Percentiles rank a stretch among this genome's conserved stretches.
These are phyloP conservation scores for Globisporangium spiculum DNA, from an alignment of 352 stramenopile genomes.

Conservation along the genomic window DNA sequence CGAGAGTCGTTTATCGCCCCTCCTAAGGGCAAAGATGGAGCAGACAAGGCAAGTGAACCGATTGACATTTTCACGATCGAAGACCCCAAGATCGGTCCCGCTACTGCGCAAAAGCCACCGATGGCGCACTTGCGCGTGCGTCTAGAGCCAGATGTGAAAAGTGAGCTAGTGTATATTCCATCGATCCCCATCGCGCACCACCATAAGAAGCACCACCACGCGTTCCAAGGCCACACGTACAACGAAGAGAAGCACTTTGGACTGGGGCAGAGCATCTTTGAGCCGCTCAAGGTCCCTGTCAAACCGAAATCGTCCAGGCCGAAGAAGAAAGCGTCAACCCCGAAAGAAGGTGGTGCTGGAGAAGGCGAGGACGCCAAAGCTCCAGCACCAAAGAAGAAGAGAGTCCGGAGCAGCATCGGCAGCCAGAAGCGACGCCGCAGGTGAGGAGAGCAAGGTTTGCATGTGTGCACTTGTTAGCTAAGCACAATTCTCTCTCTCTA, in stretches of 20 bases:
- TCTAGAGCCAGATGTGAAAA: slow-evolving; percentile 12
- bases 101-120: slow-evolving; percentile 4
- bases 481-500: too few relatives aligned
- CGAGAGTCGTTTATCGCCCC: background rate
- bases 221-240: slow-evolving; percentile 40
- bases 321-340: slow-evolving; percentile 26
- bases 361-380: background rate
- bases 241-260: slow-evolving; percentile 73
- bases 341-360: background rate
- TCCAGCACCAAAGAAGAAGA: slow-evolving; percentile 24
- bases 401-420: slow-evolving; percentile 23
- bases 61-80: slow-evolving; percentile 55
- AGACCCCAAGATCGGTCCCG: slow-evolving; percentile 6
- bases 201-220: slow-evolving; percentile 44
- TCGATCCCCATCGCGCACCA: slow-evolving; percentile 63
- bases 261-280: slow-evolving; percentile 67
- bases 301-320: slow-evolving; percentile 37
- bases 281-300: slow-evolving; percentile 51
- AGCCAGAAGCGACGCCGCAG: slow-evolving; percentile 51
- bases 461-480: background rate
- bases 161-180: slow-evolving; percentile 41
- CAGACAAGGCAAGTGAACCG: background rate
- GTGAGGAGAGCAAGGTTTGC: slow-evolving; percentile 8
- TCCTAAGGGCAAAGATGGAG: background rate
- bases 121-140: slow-evolving; percentile 17